phyloP scores from a whole-genome alignment of 805 yeast genomes.

The Wilhelminamyces savonicus region DNA sequence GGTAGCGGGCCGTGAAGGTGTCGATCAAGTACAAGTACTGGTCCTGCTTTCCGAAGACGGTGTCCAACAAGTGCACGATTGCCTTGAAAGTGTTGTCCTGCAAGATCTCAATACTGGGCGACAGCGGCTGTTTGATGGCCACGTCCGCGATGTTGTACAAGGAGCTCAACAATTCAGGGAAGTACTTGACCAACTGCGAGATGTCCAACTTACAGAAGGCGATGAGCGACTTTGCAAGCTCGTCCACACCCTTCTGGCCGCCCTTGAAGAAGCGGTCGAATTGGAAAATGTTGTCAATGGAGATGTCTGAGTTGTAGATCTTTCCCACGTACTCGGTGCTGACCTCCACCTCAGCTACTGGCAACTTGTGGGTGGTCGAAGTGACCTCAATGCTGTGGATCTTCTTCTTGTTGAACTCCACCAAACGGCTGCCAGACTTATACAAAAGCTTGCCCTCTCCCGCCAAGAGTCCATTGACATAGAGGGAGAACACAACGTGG shows the following conservation, averaged over 20 bases:
- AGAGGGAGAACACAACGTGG: slow-evolving; percentile 48
- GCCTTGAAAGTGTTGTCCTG: slow-evolving; percentile 44
- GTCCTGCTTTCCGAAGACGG: slow-evolving; percentile 59
- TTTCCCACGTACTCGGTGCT: slow-evolving; percentile 66
- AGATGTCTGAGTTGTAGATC: slow-evolving; percentile 49
- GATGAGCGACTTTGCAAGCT: slow-evolving; percentile 41
- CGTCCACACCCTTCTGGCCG: slow-evolving; percentile 34
- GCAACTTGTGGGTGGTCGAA: slow-evolving; percentile 27
- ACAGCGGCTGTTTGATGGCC: slow-evolving; percentile 16
- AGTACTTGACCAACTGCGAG: slow-evolving; percentile 49
- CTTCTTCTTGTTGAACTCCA: slow-evolving; percentile 40
- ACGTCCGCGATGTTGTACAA: slow-evolving; percentile 26
- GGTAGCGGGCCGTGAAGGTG: slow-evolving; percentile 33
- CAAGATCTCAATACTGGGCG: slow-evolving; percentile 22
- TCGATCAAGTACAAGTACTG: slow-evolving; percentile 55
- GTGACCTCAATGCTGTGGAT: slow-evolving; percentile 39
- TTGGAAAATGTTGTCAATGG: slow-evolving; percentile 48
- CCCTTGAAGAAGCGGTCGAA: slow-evolving; percentile 44
- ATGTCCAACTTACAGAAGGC: slow-evolving; percentile 50
- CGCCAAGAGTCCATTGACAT: slow-evolving; percentile 53
- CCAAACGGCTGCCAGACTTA: slow-evolving; percentile 39
- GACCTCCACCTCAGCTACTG: slow-evolving; percentile 46
- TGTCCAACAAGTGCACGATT: slow-evolving; percentile 54
- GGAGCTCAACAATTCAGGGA: slow-evolving; percentile 47
- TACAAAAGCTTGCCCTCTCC: slow-evolving; percentile 56